phyloP scores from a whole-genome alignment of 169 alveolate species.

The Plasmodium coatneyi region DNA sequence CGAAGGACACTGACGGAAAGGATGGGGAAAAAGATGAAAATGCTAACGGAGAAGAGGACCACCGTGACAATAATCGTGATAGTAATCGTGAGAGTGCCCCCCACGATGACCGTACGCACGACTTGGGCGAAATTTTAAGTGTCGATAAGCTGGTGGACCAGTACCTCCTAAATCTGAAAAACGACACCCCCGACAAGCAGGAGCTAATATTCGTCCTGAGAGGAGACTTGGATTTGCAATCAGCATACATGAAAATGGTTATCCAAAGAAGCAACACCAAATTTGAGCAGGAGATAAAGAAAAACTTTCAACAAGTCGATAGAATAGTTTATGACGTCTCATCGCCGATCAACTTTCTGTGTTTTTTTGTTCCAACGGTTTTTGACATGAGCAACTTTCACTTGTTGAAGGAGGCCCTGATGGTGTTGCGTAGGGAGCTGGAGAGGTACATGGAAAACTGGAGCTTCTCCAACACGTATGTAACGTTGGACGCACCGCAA shows the following conservation, averaged over 20 bases:
- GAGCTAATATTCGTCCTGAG: slow-evolving; percentile 42
- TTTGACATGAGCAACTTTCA: slow-evolving; percentile 45
- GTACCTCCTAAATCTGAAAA: slow-evolving; percentile 35
- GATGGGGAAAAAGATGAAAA: background rate
- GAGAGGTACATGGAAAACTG: slow-evolving; percentile 45
- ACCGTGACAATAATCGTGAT: no score
- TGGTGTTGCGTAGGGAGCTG: slow-evolving; percentile 19
- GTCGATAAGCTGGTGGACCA: slow-evolving; percentile 48
- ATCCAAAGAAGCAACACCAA: slow-evolving; percentile 5
- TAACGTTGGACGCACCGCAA: background rate
- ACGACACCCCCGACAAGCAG: background rate
- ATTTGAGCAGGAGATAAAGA: slow-evolving; percentile 21
- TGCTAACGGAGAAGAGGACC: background rate
- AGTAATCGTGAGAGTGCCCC: background rate
- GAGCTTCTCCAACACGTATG: slow-evolving; percentile 62
- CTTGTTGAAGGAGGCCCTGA: slow-evolving; percentile 44
- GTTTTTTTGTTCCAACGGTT: slow-evolving; percentile 64
- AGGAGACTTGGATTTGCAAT: slow-evolving; percentile 53
- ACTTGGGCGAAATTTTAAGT: background rate
- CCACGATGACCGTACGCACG: background rate
- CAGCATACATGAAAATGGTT: slow-evolving; percentile 10
- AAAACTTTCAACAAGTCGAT: slow-evolving; percentile 15
- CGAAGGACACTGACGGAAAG: background rate
- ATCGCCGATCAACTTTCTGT: slow-evolving; percentile 54
- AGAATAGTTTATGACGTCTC: slow-evolving; percentile 36